These are phyloP conservation scores for Emergomyces orientalis DNA, from an alignment of 2,329 filamentous ascomycete genomes.

Conservation along the genomic window DNA sequence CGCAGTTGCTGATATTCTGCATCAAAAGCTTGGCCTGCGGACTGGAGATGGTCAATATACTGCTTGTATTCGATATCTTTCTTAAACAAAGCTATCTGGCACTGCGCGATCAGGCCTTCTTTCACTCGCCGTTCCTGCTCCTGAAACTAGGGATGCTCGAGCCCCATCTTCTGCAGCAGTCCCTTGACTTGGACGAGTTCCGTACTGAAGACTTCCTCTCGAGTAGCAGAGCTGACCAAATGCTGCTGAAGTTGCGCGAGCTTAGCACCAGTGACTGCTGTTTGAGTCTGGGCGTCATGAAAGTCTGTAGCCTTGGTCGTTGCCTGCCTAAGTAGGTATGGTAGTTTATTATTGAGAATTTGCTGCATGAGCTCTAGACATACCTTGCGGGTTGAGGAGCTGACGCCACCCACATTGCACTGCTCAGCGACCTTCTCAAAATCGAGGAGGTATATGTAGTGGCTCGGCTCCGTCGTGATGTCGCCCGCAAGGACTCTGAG, in stretches of 20 bases:
- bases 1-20: slow-evolving; percentile 7
- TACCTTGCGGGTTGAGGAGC: neutral
- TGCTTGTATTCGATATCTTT: neutral
- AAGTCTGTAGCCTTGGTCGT: neutral
- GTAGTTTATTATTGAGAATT: neutral
- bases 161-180: neutral
- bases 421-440: slow-evolving; percentile 3
- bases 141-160: neutral
- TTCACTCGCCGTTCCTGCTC: neutral
- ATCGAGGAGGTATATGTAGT: neutral
- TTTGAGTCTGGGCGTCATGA: neutral
- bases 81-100: neutral
- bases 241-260: slow-evolving; percentile 3
- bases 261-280: neutral
- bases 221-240: neutral
- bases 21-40: slow-evolving; percentile 4
- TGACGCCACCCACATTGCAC: neutral
- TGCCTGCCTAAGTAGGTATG: slow-evolving; percentile 1
- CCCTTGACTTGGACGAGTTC: neutral
- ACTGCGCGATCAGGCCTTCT: neutral
- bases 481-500: slow-evolving; percentile 1
- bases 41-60: slow-evolving; percentile 7
- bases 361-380: slow-evolving; percentile 1
- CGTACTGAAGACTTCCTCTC: slow-evolving; percentile 1
- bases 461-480: neutral